Evolutionary conservation across 2,329 filamentous ascomycete species (phyloP).

Genomic region (Penicillium crustosum): DNA sequence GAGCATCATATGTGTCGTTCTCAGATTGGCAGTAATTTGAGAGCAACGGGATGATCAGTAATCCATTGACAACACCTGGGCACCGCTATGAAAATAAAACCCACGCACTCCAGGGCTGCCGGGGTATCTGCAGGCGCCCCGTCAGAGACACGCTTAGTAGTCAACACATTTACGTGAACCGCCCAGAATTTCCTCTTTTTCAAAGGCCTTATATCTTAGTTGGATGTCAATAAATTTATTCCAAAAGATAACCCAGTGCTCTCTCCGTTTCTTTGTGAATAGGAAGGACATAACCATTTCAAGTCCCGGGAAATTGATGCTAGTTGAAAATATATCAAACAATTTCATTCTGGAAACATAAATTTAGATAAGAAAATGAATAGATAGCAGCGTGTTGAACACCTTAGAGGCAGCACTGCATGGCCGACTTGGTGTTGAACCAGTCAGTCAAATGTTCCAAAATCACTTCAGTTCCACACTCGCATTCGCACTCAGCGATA

Average conservation of each 20-base stretch:
- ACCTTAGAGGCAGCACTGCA: neutral
- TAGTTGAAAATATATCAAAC: neutral
- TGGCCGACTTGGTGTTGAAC: constrained; percentile 17
- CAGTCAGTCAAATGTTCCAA: neutral
- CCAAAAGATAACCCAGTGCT: too few relatives aligned
- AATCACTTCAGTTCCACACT: constrained; percentile 30
- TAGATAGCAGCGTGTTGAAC: constrained; percentile 1
- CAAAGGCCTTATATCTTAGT: too few relatives aligned
- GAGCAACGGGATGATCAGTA: neutral
- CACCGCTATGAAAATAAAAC: too few relatives aligned
- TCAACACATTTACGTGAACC: neutral
- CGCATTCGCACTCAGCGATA: constrained; percentile 30
- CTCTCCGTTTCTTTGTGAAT: too few relatives aligned
- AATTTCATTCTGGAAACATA: neutral
- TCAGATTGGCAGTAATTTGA: neutral
- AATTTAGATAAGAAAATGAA: neutral
- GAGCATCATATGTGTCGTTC: neutral
- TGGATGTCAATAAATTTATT: too few relatives aligned
- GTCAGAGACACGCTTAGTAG: neutral
- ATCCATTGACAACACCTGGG: neutral
- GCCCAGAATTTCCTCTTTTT: too few relatives aligned
- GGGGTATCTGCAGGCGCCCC: neutral
- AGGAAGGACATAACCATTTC: neutral
- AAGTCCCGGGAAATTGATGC: neutral
- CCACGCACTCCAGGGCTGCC: neutral